Evolutionary conservation across 352 stramenopile genomes (phyloP), one percentile per base, ranked within the genome.

Genomic region (Globisporangium megalacanthum): DNA sequence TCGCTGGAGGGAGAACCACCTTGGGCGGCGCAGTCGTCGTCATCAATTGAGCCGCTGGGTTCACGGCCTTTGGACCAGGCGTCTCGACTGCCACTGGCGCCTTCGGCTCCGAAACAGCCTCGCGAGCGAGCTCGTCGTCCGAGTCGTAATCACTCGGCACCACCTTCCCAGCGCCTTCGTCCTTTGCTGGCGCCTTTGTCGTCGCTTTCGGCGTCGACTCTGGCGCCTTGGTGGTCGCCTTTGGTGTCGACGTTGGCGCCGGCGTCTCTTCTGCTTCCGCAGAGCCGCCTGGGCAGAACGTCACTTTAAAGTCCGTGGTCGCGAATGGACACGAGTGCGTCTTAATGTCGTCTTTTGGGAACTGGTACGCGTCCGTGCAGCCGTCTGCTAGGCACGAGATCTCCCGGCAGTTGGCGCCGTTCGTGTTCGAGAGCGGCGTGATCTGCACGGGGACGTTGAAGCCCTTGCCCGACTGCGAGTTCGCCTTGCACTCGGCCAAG

Each of bases 361-460:
- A 88, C 15, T 70, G 62, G 73, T 92, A 92, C 46, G 79, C 78
- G 44, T 92, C 83, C 25, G 65, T 49, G 58, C 83, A 92, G 22
- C 57, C 70, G 53, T 88, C 77, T 6, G 62, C 54, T 17, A 76
- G 55, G 51, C 83, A 92, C 52, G 61, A 78, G 50, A 92, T 56
- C 51, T 83, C 56, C 15, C 70, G 65, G 64, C 79, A 92, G 52
- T 74, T 79, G 60, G 73, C 67, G 36, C 73, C 73, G 64, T 79
- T 86, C 14, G 68, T 77, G 72, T 92, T 87, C 57, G 65, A 68
- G 25, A 54, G 57, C 6, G 79, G 77, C 11, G 73, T 73, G 41
- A 92, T 56, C 53, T 79, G 66, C 59, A 92, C 62, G 4, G 77
- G 57, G 6, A 79, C 77, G 70, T 92, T 92, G 64, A 75, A 92